Evolutionary conservation across 106 monocot species (phyloP).

Genomic region (Xerophyta viscosa): DNA sequence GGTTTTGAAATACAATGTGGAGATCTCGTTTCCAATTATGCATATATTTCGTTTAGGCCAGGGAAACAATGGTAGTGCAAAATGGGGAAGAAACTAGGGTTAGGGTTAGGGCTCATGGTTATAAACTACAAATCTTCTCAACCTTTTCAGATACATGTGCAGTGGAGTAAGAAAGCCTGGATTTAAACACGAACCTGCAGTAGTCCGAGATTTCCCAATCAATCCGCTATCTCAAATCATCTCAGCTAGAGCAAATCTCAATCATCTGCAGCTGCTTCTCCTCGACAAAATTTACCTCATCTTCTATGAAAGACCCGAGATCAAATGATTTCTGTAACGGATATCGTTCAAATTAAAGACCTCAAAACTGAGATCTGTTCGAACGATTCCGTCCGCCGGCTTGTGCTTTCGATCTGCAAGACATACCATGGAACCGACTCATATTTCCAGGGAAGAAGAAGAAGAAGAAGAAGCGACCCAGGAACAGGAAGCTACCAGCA

Average conservation of each 20-base stretch:
- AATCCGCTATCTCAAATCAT: too few relatives aligned
- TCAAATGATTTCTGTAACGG: background rate
- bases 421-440: too few relatives aligned
- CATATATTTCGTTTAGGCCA: background rate
- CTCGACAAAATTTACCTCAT: too few relatives aligned
- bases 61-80: background rate
- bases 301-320: background rate
- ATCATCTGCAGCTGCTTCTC: too few relatives aligned
- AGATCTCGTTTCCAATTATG: background rate
- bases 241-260: too few relatives aligned
- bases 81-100: background rate
- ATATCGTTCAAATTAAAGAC: background rate
- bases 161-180: background rate
- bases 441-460: background rate
- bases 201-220: too few relatives aligned
- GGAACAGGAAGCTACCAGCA: too few relatives aligned
- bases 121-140: background rate
- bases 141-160: background rate
- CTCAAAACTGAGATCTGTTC: background rate
- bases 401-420: background rate
- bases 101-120: slow-evolving; percentile 1
- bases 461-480: background rate
- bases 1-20: too few relatives aligned
- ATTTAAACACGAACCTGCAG: too few relatives aligned
- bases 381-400: slow-evolving; percentile 4